Conservation (phyloP, 805 yeast genomes). For the Ogataea zsoltii region DNA sequence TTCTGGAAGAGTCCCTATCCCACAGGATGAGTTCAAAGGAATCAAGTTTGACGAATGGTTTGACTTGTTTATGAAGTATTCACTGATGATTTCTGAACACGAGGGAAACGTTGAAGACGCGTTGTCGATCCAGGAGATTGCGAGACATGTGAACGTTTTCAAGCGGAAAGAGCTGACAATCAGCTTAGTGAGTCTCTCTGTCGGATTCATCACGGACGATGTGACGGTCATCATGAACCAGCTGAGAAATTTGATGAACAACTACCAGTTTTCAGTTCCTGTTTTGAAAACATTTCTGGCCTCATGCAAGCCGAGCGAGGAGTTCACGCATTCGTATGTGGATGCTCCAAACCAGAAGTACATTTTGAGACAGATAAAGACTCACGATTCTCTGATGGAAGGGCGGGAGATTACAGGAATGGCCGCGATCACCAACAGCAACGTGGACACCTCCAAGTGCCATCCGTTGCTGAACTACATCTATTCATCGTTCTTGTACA, state of each 20-base stretch:
- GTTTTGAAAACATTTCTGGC: constrained; percentile 66
- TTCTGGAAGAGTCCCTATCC: constrained; percentile 33
- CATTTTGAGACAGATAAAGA: constrained; percentile 85
- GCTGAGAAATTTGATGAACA: constrained; percentile 62
- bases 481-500: constrained; percentile 77
- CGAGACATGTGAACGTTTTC: constrained; percentile 78
- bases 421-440: constrained; percentile 65
- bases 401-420: constrained; percentile 67
- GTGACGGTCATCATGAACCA: constrained; percentile 53
- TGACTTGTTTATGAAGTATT: constrained; percentile 74
- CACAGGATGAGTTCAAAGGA: constrained; percentile 70
- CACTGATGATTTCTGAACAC: constrained; percentile 63
- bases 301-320: constrained; percentile 36
- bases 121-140: constrained; percentile 66
- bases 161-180: constrained; percentile 59
- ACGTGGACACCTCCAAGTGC: constrained; percentile 50
- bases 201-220: constrained; percentile 48
- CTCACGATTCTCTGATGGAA: constrained; percentile 70
- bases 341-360: constrained; percentile 87
- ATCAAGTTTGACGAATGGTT: constrained; percentile 82
- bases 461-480: constrained; percentile 63
- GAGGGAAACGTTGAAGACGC: constrained; percentile 62
- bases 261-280: constrained; percentile 74
- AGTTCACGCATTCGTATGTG: constrained; percentile 44
- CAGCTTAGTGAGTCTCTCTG: constrained; percentile 66